Base-by-base conservation (phyloP, 495 filamentous ascomycete species). In the Penicillium malachiteum region DNA sequence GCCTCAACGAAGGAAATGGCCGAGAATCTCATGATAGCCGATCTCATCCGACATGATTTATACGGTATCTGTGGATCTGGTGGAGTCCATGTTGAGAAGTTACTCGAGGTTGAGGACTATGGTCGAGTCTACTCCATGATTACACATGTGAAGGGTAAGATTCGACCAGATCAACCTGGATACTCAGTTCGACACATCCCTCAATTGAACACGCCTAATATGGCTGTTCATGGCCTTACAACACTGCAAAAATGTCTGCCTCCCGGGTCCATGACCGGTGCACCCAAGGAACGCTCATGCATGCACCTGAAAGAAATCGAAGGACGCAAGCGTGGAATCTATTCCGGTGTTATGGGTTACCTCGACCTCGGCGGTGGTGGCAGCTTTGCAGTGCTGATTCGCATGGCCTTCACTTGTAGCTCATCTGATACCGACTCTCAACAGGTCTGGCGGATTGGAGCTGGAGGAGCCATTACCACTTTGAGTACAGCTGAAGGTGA, bases 21-120 rank as follows among this genome's bases (percentile, higher is more conserved):
- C 11, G 94, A 98, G 72, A 97, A 97, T 64, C 82, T 98, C 7
- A 98, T 98, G 94, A 97, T 98, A 56, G 91, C 96, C 1, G 94
- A 97, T 72, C 77, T 98, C 6, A 91, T 96, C 31, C 81, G 93
- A 0, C 93, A 97, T 66, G 94, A 98, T 69, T 77, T 98, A 17
- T 89, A 93, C 68, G 83, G 85, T 35, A 85, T 96, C 33, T 87
- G 86, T 52, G 87, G 88, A 5, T 77, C 86, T 4, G 87, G 86
- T 0, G 79, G 84, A 49, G 81, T 86, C 1, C 64, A 67, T 16
- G 89, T 96, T 0, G 67, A 71, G 4, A 83, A 91, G 48, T 78
- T 97, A 9, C 86, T 96, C 65, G 77, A 82, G 35, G 88, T 97
- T 5, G 94, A 96, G 68, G 93, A 96, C 60, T 93, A 95, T 65